phyloP scores from a whole-genome alignment of 441 rosid species.

The Kokia cookei region DNA sequence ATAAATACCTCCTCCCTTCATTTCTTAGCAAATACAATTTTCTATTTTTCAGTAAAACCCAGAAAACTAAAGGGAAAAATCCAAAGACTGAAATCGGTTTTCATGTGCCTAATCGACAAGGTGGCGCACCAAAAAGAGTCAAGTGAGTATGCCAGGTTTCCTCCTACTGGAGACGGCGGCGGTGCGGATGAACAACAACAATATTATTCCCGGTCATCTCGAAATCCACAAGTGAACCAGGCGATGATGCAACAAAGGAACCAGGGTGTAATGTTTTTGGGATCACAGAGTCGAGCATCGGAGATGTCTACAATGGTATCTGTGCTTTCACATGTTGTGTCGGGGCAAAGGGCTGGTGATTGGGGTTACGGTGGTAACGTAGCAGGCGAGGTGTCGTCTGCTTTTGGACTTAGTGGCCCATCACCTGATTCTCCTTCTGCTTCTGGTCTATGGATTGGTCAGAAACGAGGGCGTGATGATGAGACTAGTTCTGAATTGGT shows the following conservation, averaged over 20 bases:
- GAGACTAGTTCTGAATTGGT: constrained; percentile 19
- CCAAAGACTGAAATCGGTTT: neutral
- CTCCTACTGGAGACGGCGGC: neutral
- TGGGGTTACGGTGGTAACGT: constrained; percentile 5
- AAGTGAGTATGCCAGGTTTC: constrained; percentile 21
- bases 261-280: constrained; percentile 8
- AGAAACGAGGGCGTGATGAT: constrained; percentile 49
- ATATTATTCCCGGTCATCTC: constrained; percentile 5
- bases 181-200: constrained; percentile 7
- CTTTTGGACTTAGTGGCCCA: constrained; percentile 3
- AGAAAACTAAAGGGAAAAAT: neutral
- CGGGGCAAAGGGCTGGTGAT: constrained; percentile 17
- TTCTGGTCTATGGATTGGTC: constrained; percentile 36
- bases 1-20: constrained; percentile 2
- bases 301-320: constrained; percentile 55
- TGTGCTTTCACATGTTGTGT: constrained; percentile 41
- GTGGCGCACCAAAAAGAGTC: constrained; percentile 49
- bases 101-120: constrained; percentile 31
- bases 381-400: constrained; percentile 12
- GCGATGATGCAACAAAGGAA: neutral
- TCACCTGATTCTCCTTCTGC: constrained; percentile 13
- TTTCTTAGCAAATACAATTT: neutral
- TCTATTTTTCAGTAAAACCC: neutral
- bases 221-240: neutral
- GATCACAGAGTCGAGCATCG: constrained; percentile 12